phyloP scores from a whole-genome alignment of 495 filamentous ascomycete species.

The Aspergillus homomorphus region DNA sequence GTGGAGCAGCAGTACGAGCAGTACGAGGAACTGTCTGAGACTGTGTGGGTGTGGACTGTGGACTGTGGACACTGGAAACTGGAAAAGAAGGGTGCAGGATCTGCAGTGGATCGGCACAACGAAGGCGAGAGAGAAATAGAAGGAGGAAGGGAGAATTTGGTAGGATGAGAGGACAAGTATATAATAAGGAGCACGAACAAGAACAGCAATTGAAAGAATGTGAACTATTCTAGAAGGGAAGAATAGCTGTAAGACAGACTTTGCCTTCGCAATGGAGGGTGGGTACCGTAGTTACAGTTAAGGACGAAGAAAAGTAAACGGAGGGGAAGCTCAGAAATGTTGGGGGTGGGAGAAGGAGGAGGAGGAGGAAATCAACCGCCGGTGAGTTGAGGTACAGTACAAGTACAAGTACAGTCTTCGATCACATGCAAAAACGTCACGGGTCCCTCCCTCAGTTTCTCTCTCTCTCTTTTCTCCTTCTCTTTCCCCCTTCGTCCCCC shows the following conservation, averaged over 20 bases:
- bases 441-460: no score
- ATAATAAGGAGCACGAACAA: neutral
- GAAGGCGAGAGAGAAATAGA: neutral
- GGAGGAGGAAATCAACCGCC: neutral
- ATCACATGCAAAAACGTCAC: conserved; percentile 9
- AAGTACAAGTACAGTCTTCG: no score
- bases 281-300: no score
- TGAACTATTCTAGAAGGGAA: no score
- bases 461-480: no score
- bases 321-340: neutral
- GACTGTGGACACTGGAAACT: neutral
- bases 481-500: no score
- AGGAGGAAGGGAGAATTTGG: neutral
- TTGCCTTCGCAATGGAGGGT: no score
- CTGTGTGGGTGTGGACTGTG: no score
- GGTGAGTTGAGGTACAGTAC: no score
- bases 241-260: no score
- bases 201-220: neutral
- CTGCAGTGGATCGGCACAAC: conserved; percentile 2
- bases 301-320: no score
- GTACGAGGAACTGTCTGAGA: neutral
- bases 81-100: neutral
- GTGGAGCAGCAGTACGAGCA: neutral
- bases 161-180: neutral
- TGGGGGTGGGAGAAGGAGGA: neutral